Percentiles rank a stretch among this genome's conserved stretches.
Conservation (phyloP, 2,329 filamentous ascomycete species). For the Penicillium verrucosum region DNA sequence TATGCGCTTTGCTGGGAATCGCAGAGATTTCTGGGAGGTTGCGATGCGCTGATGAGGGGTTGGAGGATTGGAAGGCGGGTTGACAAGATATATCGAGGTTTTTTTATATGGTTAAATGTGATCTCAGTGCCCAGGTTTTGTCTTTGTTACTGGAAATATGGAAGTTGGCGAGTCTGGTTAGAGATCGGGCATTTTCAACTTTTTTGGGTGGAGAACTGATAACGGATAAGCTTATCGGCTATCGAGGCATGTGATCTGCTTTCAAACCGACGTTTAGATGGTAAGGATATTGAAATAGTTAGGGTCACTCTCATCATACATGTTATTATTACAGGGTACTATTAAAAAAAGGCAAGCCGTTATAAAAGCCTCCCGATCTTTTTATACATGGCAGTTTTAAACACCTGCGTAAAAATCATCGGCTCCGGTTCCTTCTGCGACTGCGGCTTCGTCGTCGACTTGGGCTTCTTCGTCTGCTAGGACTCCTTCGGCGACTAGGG, state of each 20-base stretch:
- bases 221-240: constrained; percentile 20
- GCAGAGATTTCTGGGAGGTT: background rate
- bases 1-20: background rate
- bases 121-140: background rate
- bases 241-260: background rate
- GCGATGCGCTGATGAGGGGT: background rate
- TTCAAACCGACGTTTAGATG: background rate
- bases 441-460: constrained; percentile 9
- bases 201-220: constrained; percentile 25
- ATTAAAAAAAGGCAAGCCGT: background rate
- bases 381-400: background rate
- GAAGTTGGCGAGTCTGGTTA: constrained; percentile 9
- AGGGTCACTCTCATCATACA: constrained; percentile 13
- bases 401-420: constrained; percentile 10
- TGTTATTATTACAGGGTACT: constrained; percentile 8
- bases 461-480: constrained; percentile 16
- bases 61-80: background rate
- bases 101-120: no score
- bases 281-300: background rate
- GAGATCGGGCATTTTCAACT: constrained; percentile 16
- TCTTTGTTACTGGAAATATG: background rate
- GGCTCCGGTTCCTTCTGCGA: constrained; percentile 23
- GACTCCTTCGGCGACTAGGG: constrained; percentile 18
- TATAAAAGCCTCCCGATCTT: background rate
- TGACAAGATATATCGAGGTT: background rate